A percentile compares a stretch with the other conserved stretches of the same genome.
phyloP scores from a whole-genome alignment of 2,329 filamentous ascomycete genomes.

The Chalara sp. region DNA sequence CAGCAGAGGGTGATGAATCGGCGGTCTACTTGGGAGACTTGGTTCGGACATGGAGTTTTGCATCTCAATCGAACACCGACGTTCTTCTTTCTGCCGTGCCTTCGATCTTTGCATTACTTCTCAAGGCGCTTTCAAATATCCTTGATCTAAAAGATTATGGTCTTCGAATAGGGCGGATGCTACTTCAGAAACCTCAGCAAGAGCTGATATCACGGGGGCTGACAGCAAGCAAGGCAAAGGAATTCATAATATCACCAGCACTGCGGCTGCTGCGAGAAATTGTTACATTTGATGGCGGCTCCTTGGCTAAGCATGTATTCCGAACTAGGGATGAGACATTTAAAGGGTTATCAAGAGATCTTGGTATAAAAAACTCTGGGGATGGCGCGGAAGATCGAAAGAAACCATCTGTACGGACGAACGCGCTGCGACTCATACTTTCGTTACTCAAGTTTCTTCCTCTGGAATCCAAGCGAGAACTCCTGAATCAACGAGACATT shows the following conservation, averaged over 20 bases:
- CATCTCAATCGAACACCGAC: conserved; percentile 72
- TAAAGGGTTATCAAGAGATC: conserved; percentile 71
- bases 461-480: conserved; percentile 69
- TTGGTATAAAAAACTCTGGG: conserved; percentile 60
- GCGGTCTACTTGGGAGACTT: conserved; percentile 68
- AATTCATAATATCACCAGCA: conserved; percentile 82
- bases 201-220: conserved; percentile 75
- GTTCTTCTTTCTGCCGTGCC: conserved; percentile 73
- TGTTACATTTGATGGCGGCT: conserved; percentile 79
- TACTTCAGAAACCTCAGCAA: conserved; percentile 74
- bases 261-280: conserved; percentile 80
- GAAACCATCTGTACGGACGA: conserved; percentile 74
- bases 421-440: conserved; percentile 75
- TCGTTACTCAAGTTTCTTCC: conserved; percentile 74
- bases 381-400: conserved; percentile 56
- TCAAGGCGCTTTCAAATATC: conserved; percentile 69
- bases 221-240: conserved; percentile 73
- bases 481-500: conserved; percentile 68
- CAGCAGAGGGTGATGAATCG: conserved; percentile 45
- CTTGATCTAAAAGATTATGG: conserved; percentile 72
- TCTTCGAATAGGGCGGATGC: conserved; percentile 69
- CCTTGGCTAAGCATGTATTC: conserved; percentile 71
- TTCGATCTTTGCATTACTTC: conserved; percentile 72
- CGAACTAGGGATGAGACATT: conserved; percentile 72
- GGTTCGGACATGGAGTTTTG: conserved; percentile 84